A percentile compares a stretch with the other conserved stretches of the same genome.
Evolutionary conservation across 306 rosid genomes (phyloP).

Genomic region (Chamaecrista fasciculata): DNA sequence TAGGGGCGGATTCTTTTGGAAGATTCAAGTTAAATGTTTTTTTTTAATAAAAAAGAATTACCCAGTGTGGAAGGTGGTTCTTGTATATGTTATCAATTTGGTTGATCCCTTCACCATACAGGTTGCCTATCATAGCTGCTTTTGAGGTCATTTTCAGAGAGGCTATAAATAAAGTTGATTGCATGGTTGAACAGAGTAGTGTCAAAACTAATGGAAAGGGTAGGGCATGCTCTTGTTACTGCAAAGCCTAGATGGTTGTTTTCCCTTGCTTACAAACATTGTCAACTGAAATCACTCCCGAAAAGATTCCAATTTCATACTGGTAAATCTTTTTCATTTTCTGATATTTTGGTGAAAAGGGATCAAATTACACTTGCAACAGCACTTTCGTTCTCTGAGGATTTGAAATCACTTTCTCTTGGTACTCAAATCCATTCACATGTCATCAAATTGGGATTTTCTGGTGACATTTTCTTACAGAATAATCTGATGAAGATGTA

Average conservation of each 20-base stretch:
- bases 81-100: neutral
- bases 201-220: neutral
- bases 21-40: too few relatives aligned
- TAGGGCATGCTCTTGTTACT: neutral
- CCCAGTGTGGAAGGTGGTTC: neutral
- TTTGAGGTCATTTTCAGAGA: neutral
- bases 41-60: too few relatives aligned
- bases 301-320: neutral
- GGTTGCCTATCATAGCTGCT: neutral
- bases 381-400: constrained; percentile 44
- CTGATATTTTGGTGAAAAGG: constrained; percentile 21
- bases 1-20: neutral
- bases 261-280: neutral
- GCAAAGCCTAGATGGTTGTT: neutral
- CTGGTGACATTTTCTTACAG: constrained; percentile 34
- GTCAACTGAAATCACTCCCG: constrained; percentile 5
- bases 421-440: constrained; percentile 47
- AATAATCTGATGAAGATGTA: constrained; percentile 56
- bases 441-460: constrained; percentile 42
- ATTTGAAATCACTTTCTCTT: constrained; percentile 29
- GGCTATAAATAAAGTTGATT: neutral
- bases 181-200: constrained; percentile 1
- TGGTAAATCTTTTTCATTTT: constrained; percentile 18
- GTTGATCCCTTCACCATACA: neutral
- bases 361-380: constrained; percentile 37